Evolutionary conservation across 371 early-diverging fungal species (phyloP).

Genomic region (Circinella minor): DNA sequence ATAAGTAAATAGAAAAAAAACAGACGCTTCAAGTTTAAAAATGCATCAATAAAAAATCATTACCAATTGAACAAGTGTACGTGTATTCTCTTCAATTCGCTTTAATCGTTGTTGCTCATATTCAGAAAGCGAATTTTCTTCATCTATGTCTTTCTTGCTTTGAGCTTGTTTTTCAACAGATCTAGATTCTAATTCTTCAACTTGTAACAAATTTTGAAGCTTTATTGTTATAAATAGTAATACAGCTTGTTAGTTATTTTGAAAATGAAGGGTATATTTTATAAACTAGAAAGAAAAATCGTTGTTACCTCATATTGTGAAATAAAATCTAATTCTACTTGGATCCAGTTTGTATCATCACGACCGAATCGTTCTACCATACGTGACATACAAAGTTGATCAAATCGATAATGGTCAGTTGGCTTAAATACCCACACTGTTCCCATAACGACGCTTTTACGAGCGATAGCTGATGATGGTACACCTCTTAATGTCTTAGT

Average conservation of each 20-base stretch:
- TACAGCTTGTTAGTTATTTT: neutral
- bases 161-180: neutral
- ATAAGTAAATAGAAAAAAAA: neutral
- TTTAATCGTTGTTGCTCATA: constrained; percentile 68
- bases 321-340: constrained; percentile 58
- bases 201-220: neutral
- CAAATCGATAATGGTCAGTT: constrained; percentile 54
- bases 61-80: constrained; percentile 67
- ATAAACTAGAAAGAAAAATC: too few relatives aligned
- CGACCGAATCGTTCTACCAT: constrained; percentile 89
- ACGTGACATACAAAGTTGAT: constrained; percentile 74
- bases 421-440: constrained; percentile 88
- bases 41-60: neutral
- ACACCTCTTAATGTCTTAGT: constrained; percentile 54
- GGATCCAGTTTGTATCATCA: constrained; percentile 82
- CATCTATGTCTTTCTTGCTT: constrained; percentile 4
- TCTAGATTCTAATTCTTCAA: too few relatives aligned
- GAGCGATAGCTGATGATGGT: constrained; percentile 77
- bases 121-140: constrained; percentile 47
- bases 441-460: constrained; percentile 89
- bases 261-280: too few relatives aligned
- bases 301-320: constrained; percentile 21
- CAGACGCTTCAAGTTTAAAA: neutral
- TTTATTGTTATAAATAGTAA: neutral
- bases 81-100: constrained; percentile 72